These are phyloP conservation scores for Senecio squalidus DNA, from an alignment of 140 eudicot genomes.

Conservation along the genomic window DNA sequence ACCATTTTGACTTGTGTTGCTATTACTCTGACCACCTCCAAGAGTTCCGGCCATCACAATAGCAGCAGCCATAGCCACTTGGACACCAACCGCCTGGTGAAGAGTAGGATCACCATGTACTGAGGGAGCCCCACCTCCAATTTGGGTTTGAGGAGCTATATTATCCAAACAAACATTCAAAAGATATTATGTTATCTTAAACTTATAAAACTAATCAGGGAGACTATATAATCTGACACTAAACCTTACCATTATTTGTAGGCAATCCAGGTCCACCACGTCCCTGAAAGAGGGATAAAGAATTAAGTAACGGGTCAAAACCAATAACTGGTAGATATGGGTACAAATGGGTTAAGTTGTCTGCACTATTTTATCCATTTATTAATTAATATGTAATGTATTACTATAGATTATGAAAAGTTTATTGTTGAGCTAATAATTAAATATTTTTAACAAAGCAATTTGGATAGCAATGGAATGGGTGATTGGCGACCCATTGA, in stretches of 20 bases:
- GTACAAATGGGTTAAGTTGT: too few species aligned
- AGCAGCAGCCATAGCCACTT: conserved; percentile 84
- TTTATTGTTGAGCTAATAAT: too few species aligned
- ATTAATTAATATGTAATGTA: too few species aligned
- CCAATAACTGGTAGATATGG: too few species aligned
- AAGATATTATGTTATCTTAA: neutral
- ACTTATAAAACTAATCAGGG: neutral
- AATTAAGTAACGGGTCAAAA: neutral
- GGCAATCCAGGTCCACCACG: conserved; percentile 81
- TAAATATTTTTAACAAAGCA: too few species aligned
- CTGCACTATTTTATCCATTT: too few species aligned
- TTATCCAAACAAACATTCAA: conserved; percentile 1
- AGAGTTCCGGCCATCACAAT: conserved; percentile 73
- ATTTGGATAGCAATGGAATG: too few species aligned
- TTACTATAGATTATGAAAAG: too few species aligned
- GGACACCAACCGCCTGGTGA: conserved; percentile 63
- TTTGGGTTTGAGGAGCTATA: conserved; percentile 64
- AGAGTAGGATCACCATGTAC: conserved; percentile 40
- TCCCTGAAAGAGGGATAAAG: conserved; percentile 49
- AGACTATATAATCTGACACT: conserved; percentile 2
- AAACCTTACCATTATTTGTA: conserved; percentile 50
- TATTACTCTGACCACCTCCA: conserved; percentile 62
- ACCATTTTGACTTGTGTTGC: conserved; percentile 43
- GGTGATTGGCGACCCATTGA: too few species aligned
- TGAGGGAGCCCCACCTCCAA: conserved; percentile 67